Evolutionary conservation across 2,329 filamentous ascomycete species (phyloP), one percentile per base, ranked within the genome.

Genomic region (Colletotrichum liaoningense): DNA sequence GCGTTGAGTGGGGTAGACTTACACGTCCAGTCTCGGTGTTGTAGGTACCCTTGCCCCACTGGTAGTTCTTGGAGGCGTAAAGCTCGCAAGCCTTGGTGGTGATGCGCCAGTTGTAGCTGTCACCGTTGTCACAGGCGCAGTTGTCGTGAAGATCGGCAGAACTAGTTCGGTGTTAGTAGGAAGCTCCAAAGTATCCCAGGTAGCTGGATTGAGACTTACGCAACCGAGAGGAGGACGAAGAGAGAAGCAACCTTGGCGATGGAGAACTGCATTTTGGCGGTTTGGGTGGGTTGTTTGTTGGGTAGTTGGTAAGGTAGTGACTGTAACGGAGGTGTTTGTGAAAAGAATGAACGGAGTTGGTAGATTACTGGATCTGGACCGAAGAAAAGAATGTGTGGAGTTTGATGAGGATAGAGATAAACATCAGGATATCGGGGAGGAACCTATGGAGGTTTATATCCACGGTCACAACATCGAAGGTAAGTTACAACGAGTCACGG

Each of bases 81-180:
- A 72, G 56, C 49, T 68, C 62, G 62, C 76, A 77, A 4, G 76
- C 76, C 33, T 75, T 73, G 59, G n/a, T 42, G 58, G 73, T 76
- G 65, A 77, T 76, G 57, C 76, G 75, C 76, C 76, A 77, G 72
- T 76, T 77, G 72, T 76, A 77, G 72, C 76, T 73, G 54, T 77
- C 73, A 63, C 76, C 76, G 70, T 77, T 77, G 75, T 74, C 49
- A 72, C 76, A 77, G 11, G 67, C 62, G 62, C 76, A 77, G 74
- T 54, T 75, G 28, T 66, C 63, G 65, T 79, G 77, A 11, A 76
- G 64, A 58, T 79, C 56, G 55, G 79, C 79, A 11, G 77, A 28
- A 2, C 75, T 78, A 24, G 12, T 26, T 11, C 2, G 3, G 33
- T 16, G 57, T 74, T 55, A 70, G 62, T 7, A 8, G 22, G 7